These are phyloP conservation scores for Pleurotus tuber-regium DNA, from an alignment of 768 basidiomycete genomes.

Conservation along the genomic window DNA sequence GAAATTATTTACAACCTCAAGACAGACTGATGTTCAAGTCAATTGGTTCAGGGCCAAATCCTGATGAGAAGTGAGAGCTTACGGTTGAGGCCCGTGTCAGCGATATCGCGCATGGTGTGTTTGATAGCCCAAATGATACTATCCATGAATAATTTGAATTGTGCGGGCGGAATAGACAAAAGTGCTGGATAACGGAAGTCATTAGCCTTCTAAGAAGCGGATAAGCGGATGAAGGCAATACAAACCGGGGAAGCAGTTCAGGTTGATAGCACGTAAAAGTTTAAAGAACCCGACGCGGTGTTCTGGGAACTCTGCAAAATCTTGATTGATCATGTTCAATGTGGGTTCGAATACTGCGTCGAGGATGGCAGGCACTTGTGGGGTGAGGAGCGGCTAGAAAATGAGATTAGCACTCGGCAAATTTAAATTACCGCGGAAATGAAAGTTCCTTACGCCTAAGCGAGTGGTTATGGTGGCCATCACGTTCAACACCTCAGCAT, in stretches of 20 bases:
- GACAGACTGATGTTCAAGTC: conserved; percentile 56
- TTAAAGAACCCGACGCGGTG: conserved; percentile 98
- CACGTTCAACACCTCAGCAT: conserved; percentile 95
- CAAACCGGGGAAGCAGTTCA: conserved; percentile 93
- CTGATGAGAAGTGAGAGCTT: conserved; percentile 23
- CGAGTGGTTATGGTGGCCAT: conserved; percentile 92
- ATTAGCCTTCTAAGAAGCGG: not conserved
- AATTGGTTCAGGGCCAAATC: conserved; percentile 4
- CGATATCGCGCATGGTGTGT: conserved; percentile 98
- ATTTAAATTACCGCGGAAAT: not conserved
- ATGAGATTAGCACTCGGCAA: not conserved
- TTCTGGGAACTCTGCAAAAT: conserved; percentile 98
- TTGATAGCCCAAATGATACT: conserved; percentile 99
- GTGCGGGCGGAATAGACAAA: conserved; percentile 79
- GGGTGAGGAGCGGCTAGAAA: conserved; percentile 73
- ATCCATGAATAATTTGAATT: conserved; percentile 98
- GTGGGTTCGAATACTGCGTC: conserved; percentile 98
- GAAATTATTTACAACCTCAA: conserved; percentile 96
- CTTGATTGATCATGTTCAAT: conserved; percentile 98
- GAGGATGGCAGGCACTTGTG: conserved; percentile 91
- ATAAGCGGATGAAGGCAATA: conserved; percentile 6
- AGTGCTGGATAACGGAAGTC: conserved; percentile 49
- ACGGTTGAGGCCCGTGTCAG: conserved; percentile 85
- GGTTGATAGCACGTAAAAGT: conserved; percentile 87
- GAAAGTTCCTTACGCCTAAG: conserved; percentile 67